Base-by-base conservation (phyloP, 352 stramenopile genomes). In the Elongisporangium anandrum region DNA sequence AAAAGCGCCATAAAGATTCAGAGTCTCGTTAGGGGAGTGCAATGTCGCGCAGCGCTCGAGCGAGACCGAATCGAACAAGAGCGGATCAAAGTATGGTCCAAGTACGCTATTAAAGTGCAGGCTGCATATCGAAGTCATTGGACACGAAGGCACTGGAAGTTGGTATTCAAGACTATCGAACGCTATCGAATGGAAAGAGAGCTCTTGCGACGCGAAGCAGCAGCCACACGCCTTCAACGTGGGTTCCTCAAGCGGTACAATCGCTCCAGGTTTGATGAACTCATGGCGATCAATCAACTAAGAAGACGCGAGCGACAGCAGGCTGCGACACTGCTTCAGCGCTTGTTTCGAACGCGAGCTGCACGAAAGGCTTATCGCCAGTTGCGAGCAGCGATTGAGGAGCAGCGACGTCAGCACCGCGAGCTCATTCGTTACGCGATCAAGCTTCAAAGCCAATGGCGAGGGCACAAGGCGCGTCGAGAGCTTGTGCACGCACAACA, bases 391-490 rank as follows among this genome's bases (percentile, higher is more conserved):
- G 77, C 70, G n/a, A 61, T 93, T 4, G 55, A 70, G 15, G 38
- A 56, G 7, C 80, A 90, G 45, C 69, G 69, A 52, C 61, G 74
- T 34, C 65, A 77, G 29, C 39, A 67, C 1, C 61, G 61, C 1
- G 54, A 74, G 39, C 62, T 87, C 10, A 62, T 81, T 9, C 54
- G 48, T 0, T 67, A 85, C 48, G 81, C 72, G 45, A 72, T 84
- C 45, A 77, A 78, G 22, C 54, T 93, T 12, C 84, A 93, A 57
- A 81, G 79, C 52, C 75, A 78, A 24, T 93, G 84, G 84, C 64
- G 84, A 19, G 81, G 81, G 0, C 70, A 88, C 39, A 47, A 54
- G 21, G 75, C 63, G 19, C 69, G 84, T 22, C 63, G 69, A 7
- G 64, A 84, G 19, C 26, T 90, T 8, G 15, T 49, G 49, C 61